Conservation (phyloP, 805 yeast genomes). For the Wickerhamiella cacticola region DNA sequence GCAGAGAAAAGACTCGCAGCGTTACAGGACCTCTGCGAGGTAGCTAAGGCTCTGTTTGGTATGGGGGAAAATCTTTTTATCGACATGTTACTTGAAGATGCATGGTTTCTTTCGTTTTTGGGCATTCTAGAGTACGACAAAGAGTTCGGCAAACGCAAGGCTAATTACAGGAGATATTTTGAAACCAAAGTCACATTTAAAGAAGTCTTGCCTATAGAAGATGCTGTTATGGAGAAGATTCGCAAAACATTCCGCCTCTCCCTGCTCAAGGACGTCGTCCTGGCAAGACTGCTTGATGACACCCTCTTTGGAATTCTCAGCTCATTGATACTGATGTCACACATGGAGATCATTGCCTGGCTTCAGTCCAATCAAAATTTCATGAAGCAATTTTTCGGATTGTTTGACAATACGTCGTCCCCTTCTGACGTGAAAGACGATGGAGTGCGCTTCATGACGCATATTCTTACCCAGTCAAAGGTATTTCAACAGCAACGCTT, state of each 20-base stretch:
- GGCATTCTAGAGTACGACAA: constrained; percentile 84
- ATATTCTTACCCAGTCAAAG: constrained; percentile 65
- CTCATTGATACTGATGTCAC: constrained; percentile 55
- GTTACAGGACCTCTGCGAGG: constrained; percentile 57
- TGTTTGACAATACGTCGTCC: constrained; percentile 35
- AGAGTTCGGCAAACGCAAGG: constrained; percentile 66
- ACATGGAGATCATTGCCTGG: constrained; percentile 50
- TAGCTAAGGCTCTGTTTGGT: constrained; percentile 51
- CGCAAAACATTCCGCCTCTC: constrained; percentile 66
- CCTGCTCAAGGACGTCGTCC: constrained; percentile 73
- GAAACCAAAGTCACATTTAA: constrained; percentile 48
- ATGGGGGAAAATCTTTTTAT: constrained; percentile 57
- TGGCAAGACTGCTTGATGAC: constrained; percentile 76
- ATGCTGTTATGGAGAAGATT: constrained; percentile 41
- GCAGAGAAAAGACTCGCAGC: constrained; percentile 36
- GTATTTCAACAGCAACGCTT: constrained; percentile 48
- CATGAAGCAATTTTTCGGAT: constrained; percentile 43
- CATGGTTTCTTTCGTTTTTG: constrained; percentile 43
- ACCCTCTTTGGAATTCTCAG: constrained; percentile 54
- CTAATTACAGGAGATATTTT: constrained; percentile 63
- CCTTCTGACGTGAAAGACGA: constrained; percentile 29
- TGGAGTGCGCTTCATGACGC: constrained; percentile 69
- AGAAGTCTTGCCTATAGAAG: constrained; percentile 54
- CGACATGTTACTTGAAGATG: constrained; percentile 46
- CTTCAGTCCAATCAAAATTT: constrained; percentile 43